Conservation (phyloP, 495 filamentous ascomycete species). For the Hyaloscypha hepaticicola region DNA sequence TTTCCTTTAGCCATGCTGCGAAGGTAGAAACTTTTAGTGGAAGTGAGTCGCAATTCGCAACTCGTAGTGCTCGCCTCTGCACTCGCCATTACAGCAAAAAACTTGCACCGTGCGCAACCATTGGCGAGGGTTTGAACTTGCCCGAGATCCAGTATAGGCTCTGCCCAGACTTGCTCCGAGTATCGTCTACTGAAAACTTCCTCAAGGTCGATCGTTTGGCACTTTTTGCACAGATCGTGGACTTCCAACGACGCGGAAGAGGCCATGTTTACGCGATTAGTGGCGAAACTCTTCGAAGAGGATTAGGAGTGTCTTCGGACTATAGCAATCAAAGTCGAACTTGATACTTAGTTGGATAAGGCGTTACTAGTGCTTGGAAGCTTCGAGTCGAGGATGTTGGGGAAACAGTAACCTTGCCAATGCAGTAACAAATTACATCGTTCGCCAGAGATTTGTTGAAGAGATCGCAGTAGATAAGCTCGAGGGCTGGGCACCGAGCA, state of each 20-base stretch:
- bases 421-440: too few relatives aligned
- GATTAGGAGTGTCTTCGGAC: not conserved
- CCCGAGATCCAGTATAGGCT: not conserved
- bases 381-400: too few relatives aligned
- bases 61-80: not conserved
- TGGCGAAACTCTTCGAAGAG: not conserved
- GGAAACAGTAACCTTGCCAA: too few relatives aligned
- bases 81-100: not conserved
- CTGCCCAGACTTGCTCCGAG: too few relatives aligned
- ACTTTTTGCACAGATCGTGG: not conserved
- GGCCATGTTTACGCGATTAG: not conserved
- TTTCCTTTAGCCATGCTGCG: too few relatives aligned
- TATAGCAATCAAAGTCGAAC: too few relatives aligned
- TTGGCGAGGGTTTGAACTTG: not conserved
- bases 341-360: too few relatives aligned
- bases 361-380: too few relatives aligned
- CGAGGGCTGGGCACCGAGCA: too few relatives aligned
- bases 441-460: too few relatives aligned
- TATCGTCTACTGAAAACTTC: not conserved
- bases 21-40: too few relatives aligned
- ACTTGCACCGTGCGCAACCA: not conserved
- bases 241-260: not conserved
- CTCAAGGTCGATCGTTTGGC: not conserved
- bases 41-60: not conserved
- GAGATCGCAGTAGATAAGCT: too few relatives aligned